Conservation (phyloP, 176 grass and related monocot genomes). For the Zizania latifolia region DNA sequence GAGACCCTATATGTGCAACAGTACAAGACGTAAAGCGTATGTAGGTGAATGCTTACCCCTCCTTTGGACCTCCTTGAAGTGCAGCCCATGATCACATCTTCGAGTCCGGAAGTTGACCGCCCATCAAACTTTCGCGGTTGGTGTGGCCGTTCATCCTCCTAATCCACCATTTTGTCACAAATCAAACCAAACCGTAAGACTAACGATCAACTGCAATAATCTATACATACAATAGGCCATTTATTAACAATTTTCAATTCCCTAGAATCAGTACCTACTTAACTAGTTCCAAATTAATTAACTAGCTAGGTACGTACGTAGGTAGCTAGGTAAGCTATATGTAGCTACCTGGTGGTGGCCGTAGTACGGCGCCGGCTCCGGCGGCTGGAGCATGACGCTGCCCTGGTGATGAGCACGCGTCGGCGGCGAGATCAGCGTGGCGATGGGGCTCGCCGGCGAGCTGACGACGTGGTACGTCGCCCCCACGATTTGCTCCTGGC, state of each 20-base stretch:
- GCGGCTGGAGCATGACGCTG: slow-evolving; percentile 25
- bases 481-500: slow-evolving; percentile 22
- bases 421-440: slow-evolving; percentile 41
- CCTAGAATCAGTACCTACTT: too few relatives aligned
- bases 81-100: slow-evolving; percentile 76
- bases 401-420: slow-evolving; percentile 38
- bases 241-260: too few relatives aligned
- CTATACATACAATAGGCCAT: too few relatives aligned
- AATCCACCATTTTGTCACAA: neutral
- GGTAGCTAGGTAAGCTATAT: too few relatives aligned
- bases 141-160: slow-evolving; percentile 35
- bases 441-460: slow-evolving; percentile 28
- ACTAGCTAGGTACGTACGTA: too few relatives aligned
- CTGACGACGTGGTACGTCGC: slow-evolving; percentile 46
- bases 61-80: slow-evolving; percentile 51
- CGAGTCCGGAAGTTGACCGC: slow-evolving; percentile 48
- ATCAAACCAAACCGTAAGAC: neutral
- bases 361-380: slow-evolving; percentile 30
- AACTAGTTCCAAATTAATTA: too few relatives aligned
- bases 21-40: neutral
- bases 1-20: neutral
- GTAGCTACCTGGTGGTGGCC: slow-evolving; percentile 3
- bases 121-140: slow-evolving; percentile 49
- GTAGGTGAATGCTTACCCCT: slow-evolving; percentile 36
- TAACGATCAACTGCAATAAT: neutral